A percentile compares a stretch with the other conserved stretches of the same genome.
These are phyloP conservation scores for Dactylellina parvicollis DNA, from an alignment of 2,329 filamentous ascomycete species.

Conservation along the genomic window DNA sequence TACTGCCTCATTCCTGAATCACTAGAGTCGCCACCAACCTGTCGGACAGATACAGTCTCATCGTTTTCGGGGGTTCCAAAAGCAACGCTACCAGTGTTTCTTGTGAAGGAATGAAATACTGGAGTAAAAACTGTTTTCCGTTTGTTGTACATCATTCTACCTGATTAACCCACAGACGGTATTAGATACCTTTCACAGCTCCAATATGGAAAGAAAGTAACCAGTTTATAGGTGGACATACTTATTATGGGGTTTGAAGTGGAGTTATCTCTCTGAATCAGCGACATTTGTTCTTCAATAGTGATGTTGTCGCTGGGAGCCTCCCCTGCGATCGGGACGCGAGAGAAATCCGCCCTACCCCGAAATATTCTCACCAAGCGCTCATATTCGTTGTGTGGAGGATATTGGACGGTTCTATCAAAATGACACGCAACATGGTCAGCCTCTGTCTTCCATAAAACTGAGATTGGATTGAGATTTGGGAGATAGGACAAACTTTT, in stretches of 20 bases:
- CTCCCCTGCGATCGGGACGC: background rate
- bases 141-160: conserved; percentile 3
- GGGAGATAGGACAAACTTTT: background rate
- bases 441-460: background rate
- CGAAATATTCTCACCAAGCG: conserved; percentile 10
- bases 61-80: background rate
- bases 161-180: background rate
- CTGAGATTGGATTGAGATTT: no score
- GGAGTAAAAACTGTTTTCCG: conserved; percentile 5
- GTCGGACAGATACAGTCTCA: background rate
- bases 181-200: background rate
- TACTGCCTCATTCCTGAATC: conserved; percentile 2
- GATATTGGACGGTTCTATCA: background rate
- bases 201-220: background rate
- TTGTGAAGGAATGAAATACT: conserved; percentile 1
- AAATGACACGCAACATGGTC: background rate
- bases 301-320: background rate
- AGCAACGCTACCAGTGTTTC: background rate
- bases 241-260: background rate
- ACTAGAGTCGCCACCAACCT: background rate
- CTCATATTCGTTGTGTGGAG: background rate
- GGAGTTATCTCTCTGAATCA: background rate
- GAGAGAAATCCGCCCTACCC: background rate
- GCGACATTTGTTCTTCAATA: conserved; percentile 14
- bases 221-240: background rate